Conservation (phyloP, 305 asterid species). For the Galium porrigens region DNA sequence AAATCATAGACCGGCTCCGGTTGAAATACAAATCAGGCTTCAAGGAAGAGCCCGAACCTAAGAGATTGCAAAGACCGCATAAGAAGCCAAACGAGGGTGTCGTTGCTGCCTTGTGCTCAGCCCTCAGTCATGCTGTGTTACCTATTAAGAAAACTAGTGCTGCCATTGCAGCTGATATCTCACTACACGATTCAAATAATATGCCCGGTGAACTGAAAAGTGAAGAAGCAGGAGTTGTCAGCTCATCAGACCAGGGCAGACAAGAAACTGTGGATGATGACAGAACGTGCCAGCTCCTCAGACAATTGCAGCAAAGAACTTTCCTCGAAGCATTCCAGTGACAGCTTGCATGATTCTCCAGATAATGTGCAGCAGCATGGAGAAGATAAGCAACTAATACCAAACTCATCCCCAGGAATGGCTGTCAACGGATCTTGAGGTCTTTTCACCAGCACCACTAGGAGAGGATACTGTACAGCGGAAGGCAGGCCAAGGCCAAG, state of each 20-base stretch:
- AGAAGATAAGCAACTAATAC: constrained; percentile 37
- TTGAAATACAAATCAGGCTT: constrained; percentile 49
- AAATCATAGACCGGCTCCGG: constrained; percentile 34
- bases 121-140: constrained; percentile 41
- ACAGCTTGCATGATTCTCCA: constrained; percentile 28
- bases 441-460: constrained; percentile 9
- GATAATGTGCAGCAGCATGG: constrained; percentile 31
- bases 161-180: constrained; percentile 19
- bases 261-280: constrained; percentile 16
- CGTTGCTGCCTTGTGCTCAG: constrained; percentile 62
- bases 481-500: constrained; percentile 8
- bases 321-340: constrained; percentile 20
- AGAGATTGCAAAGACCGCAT: constrained; percentile 44
- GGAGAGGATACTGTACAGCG: constrained; percentile 74
- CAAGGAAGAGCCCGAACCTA: constrained; percentile 54
- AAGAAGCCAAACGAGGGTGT: constrained; percentile 60
- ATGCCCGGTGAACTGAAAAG: constrained; percentile 19
- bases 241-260: constrained; percentile 21
- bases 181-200: constrained; percentile 24
- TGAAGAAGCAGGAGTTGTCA: constrained; percentile 23
- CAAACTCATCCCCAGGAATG: constrained; percentile 67
- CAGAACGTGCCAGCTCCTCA: neutral
- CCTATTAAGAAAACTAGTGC: constrained; percentile 41
- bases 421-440: constrained; percentile 65
- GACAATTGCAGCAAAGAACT: neutral